Evolutionary conservation across 495 filamentous ascomycete species (phyloP).

Genomic region (Trichoderma virens): DNA sequence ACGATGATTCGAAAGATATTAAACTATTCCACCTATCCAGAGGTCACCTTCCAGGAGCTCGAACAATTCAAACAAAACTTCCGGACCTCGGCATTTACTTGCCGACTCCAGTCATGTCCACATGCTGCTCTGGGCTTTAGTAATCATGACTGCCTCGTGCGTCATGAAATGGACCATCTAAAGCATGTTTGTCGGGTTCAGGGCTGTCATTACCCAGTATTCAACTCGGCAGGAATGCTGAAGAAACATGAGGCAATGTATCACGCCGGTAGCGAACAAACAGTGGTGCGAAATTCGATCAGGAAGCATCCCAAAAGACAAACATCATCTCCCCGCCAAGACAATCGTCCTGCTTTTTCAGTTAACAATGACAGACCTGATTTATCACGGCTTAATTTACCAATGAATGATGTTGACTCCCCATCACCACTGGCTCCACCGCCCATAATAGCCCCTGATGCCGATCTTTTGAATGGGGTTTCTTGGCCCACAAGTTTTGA

Average conservation of each 20-base stretch:
- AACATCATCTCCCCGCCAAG: too few species aligned
- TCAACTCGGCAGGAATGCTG: constrained; percentile 1
- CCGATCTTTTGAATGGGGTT: too few species aligned
- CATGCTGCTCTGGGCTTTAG: constrained; percentile 1
- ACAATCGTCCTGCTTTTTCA: too few species aligned
- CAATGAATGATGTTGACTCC: too few species aligned
- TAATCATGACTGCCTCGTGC: neutral
- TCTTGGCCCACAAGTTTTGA: too few species aligned
- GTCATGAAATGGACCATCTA: constrained; percentile 11
- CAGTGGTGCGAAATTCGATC: neutral
- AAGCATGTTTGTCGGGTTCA: neutral
- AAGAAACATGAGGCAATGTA: neutral
- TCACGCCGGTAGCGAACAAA: neutral
- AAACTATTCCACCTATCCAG: constrained; percentile 10
- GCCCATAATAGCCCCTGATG: too few species aligned
- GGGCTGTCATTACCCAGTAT: constrained; percentile 15
- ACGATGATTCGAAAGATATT: constrained; percentile 11
- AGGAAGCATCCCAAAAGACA: neutral
- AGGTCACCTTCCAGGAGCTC: constrained; percentile 13
- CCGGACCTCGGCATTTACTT: constrained; percentile 18
- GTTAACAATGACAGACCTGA: too few species aligned
- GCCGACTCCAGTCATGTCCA: constrained; percentile 15
- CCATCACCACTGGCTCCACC: too few species aligned
- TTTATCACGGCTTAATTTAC: too few species aligned
- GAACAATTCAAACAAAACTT: constrained; percentile 21